Base-by-base conservation (phyloP, 192 early-diverging fungal species). In the Chytriomyces confervae region DNA sequence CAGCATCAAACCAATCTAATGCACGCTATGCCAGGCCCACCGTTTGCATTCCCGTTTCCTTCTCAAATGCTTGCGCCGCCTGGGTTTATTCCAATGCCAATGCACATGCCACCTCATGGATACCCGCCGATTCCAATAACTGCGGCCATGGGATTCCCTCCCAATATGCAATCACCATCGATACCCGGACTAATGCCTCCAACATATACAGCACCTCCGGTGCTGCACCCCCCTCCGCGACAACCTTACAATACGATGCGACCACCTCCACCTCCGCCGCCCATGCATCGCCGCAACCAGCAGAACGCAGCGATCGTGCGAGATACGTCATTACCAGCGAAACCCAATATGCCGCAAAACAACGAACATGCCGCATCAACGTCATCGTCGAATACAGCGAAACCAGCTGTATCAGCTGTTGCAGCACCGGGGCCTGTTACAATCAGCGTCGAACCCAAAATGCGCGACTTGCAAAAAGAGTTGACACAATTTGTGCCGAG, bases 391-490 rank as follows among this genome's bases (percentile, higher is more conserved):
- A 29, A 65, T 24, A 18, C 63, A 24, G 20, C 3, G 44, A 62
- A 61, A 46, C 62, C 74, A 20, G 20, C 72, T 6, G 72, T 36
- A 0, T 1, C 53, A 20, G 53, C 20, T 20, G 53, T 1, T 18
- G 3, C 20, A 57, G 53, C 13, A 20, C 62, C 77, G 36, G 51
- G 83, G 7, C 72, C 85, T 18, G 80, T 83, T n/a, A 89, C 91
- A 18, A 90, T 95, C 18, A 86, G 91, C 20, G 94, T 92, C 0
- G 93, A 89, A 62, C 94, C 94, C 18, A 84, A 91, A 72, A 86
- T 94, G 66, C 89, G 94, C 62, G 91, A 95, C 77, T 84, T 95
- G 71, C 91, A 92, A 80, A 93, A 94, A 69, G 94, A 95, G 81
- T 79, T 93, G 44, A 88, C 90, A 10, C 80, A 86, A 5, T 83